Evolutionary conservation across 2,329 filamentous ascomycete genomes (phyloP).

Genomic region (Bisporella sp.): DNA sequence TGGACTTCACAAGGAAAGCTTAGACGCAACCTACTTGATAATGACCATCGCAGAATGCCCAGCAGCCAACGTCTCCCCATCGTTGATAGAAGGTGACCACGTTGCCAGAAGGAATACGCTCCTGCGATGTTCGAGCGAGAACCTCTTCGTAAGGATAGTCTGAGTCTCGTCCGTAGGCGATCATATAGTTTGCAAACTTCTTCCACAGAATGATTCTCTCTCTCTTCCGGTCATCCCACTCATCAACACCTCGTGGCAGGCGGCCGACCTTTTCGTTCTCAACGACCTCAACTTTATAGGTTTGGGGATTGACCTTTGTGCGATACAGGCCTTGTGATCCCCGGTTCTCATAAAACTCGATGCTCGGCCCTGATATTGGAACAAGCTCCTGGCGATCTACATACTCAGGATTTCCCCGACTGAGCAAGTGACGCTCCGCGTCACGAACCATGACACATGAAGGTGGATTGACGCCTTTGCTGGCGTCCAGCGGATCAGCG

Average conservation of each 20-base stretch:
- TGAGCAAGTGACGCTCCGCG: constrained; percentile 63
- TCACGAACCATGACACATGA: constrained; percentile 66
- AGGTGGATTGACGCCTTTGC: constrained; percentile 51
- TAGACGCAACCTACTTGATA: constrained; percentile 49
- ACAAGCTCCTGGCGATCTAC: constrained; percentile 52
- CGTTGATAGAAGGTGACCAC: constrained; percentile 77
- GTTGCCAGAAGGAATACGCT: constrained; percentile 34
- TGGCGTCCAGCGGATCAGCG: constrained; percentile 38
- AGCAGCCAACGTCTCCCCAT: constrained; percentile 73
- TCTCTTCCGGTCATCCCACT: constrained; percentile 58
- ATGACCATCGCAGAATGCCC: constrained; percentile 74
- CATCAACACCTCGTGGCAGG: constrained; percentile 54
- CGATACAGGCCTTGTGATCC: constrained; percentile 56
- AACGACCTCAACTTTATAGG: constrained; percentile 49
- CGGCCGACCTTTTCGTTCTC: constrained; percentile 48
- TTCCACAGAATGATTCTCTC: constrained; percentile 63
- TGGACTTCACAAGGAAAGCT: background rate
- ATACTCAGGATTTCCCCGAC: constrained; percentile 49
- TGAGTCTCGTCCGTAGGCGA: constrained; percentile 67
- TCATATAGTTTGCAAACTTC: constrained; percentile 71
- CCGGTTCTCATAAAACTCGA: constrained; percentile 71
- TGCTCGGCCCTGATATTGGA: constrained; percentile 51
- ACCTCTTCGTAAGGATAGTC: constrained; percentile 42
- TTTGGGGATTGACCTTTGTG: constrained; percentile 57
- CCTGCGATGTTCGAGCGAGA: constrained; percentile 21